Conservation (phyloP, 495 filamentous ascomycete species). For the Penicillium diatomitis region DNA sequence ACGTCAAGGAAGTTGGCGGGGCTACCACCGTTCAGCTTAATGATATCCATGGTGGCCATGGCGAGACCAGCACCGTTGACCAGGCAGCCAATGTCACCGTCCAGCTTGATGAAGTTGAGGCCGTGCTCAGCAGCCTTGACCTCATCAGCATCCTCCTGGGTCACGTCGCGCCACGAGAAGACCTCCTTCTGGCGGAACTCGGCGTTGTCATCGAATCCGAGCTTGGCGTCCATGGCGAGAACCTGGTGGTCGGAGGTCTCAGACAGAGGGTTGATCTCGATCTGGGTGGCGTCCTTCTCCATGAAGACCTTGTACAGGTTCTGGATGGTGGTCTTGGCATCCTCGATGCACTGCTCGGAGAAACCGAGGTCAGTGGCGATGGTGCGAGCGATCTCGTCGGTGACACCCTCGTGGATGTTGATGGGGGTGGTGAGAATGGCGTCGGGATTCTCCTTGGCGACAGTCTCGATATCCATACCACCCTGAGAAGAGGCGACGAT, state of each 20-base stretch:
- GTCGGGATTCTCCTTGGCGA: conserved; percentile 94
- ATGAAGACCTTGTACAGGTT: conserved; percentile 98
- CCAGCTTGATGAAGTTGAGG: conserved; percentile 99
- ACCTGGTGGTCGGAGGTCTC: conserved; percentile 97
- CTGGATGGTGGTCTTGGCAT: conserved; percentile 90
- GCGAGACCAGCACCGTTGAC: conserved; percentile 98
- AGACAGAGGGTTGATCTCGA: conserved; percentile 97
- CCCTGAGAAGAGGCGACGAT: conserved; percentile 97
- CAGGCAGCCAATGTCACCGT: conserved; percentile 97
- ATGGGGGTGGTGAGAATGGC: conserved; percentile 90
- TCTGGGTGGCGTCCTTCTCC: conserved; percentile 97
- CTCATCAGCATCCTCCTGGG: conserved; percentile 95
- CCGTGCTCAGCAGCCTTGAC: conserved; percentile 87
- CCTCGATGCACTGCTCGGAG: conserved; percentile 90
- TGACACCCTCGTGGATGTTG: conserved; percentile 90
- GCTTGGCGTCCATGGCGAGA: conserved; percentile 97
- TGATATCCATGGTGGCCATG: conserved; percentile 99
- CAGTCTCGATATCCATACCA: conserved; percentile 97
- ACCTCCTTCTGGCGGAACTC: conserved; percentile 96
- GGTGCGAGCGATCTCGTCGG: conserved; percentile 82
- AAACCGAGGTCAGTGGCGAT: conserved; percentile 93
- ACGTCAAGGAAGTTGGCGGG: conserved; percentile 99
- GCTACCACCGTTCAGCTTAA: conserved; percentile 95
- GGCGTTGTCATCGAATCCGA: conserved; percentile 96
- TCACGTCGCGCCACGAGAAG: conserved; percentile 84